Evolutionary conservation across 208 protist genomes (phyloP).

Genomic region (Blechomonas ayalai): DNA sequence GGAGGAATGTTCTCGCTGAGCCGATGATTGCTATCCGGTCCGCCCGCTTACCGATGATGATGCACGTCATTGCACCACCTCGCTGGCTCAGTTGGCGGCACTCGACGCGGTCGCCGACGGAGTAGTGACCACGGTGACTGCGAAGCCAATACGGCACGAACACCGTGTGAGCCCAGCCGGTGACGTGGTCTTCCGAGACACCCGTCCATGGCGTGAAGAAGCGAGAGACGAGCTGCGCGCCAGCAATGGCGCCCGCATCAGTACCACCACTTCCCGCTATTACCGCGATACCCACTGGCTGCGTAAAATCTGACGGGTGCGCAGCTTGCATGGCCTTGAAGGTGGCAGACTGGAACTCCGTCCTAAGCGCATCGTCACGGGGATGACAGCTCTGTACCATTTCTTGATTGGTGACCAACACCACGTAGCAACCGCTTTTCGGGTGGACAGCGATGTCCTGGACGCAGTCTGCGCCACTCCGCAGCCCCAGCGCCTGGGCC

Average conservation of each 20-base stretch:
- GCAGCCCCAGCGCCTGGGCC: constrained; percentile 27
- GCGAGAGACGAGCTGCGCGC: constrained; percentile 45
- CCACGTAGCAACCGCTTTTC: constrained; percentile 30
- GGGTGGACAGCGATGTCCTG: constrained; percentile 30
- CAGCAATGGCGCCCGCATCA: too few relatives aligned
- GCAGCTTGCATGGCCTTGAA: constrained; percentile 20
- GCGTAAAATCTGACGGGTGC: constrained; percentile 18
- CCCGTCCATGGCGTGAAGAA: constrained; percentile 67
- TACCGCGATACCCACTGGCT: constrained; percentile 22
- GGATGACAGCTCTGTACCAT: constrained; percentile 29
- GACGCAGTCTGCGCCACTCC: constrained; percentile 26
- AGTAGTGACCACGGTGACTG: constrained; percentile 17
- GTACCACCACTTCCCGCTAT: constrained; percentile 19
- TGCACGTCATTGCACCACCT: constrained; percentile 26
- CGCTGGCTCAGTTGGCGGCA: constrained; percentile 59
- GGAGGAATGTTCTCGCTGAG: constrained; percentile 50
- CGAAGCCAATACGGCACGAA: constrained; percentile 57
- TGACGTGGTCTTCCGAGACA: constrained; percentile 60
- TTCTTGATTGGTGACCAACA: constrained; percentile 18
- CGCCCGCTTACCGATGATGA: constrained; percentile 57
- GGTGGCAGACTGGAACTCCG: constrained; percentile 15
- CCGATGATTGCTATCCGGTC: constrained; percentile 54
- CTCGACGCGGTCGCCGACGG: constrained; percentile 38
- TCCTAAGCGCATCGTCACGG: constrained; percentile 10
- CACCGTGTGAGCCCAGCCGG: constrained; percentile 30